A percentile compares a stretch with the other conserved stretches of the same genome.
Conservation (phyloP, 805 yeast species). For the Deakozyma indianensis region DNA sequence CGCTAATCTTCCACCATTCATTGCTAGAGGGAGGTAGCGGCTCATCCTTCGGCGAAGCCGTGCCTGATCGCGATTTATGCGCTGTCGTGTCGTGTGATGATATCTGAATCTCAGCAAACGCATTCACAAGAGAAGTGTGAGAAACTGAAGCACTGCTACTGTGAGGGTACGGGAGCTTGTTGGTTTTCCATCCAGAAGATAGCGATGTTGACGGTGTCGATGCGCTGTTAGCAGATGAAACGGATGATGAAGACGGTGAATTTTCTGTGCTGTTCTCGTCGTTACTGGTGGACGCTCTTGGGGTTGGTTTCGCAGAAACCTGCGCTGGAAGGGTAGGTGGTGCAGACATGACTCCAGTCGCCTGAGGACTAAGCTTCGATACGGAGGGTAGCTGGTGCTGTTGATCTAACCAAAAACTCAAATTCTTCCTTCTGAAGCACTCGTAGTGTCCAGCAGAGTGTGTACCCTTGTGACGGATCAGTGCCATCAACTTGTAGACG, state of each 20-base stretch:
- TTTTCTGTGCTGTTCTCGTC: not conserved
- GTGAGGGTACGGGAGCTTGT: not conserved
- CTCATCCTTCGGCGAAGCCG: conserved; percentile 2
- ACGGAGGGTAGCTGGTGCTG: not conserved
- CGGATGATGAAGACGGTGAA: not conserved
- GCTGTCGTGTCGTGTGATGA: not conserved
- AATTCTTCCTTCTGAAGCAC: conserved; percentile 56
- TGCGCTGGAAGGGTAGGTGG: not conserved
- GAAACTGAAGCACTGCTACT: not conserved
- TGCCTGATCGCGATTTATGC: not conserved
- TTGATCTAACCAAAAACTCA: conserved; percentile 12
- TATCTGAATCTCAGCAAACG: not conserved
- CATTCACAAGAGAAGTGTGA: conserved; percentile 1
- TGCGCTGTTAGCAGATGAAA: not conserved
- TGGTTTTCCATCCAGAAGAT: not conserved
- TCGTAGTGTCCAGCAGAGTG: conserved; percentile 87
- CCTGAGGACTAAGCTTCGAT: not conserved
- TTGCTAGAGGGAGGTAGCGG: conserved; percentile 30
- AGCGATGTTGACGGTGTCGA: not conserved
- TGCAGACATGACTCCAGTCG: not conserved
- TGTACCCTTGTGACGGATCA: conserved; percentile 77
- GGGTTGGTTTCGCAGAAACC: not conserved
- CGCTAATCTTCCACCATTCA: conserved; percentile 70
- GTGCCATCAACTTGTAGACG: conserved; percentile 49
- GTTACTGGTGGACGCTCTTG: not conserved